Evolutionary conservation across 257 asterid genomes (phyloP).

Genomic region (Nicotiana tomentosiformis): DNA sequence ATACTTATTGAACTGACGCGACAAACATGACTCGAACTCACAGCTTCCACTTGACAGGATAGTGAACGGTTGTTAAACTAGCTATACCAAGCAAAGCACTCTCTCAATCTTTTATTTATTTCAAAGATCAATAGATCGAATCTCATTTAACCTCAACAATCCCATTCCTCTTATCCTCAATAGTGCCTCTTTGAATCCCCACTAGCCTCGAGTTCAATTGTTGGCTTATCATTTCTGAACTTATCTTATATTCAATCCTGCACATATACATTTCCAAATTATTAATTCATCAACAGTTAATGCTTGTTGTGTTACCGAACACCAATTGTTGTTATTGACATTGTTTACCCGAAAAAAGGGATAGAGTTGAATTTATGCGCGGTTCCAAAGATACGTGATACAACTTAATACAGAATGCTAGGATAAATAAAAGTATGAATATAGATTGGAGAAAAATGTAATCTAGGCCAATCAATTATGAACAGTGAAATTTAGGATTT

Average conservation of each 20-base stretch:
- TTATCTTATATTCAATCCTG: conserved; percentile 51
- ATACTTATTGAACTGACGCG: background rate
- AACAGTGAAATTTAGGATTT: no score
- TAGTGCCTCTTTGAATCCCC: conserved; percentile 47
- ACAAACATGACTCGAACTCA: background rate
- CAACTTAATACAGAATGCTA: no score
- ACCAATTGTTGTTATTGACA: no score
- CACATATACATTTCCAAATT: background rate
- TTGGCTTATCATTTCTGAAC: conserved; percentile 19
- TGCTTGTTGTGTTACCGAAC: no score
- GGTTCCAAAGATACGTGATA: no score
- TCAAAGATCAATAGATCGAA: no score
- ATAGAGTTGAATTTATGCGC: no score
- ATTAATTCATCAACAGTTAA: background rate
- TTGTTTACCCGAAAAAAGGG: no score
- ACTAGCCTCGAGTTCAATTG: conserved; percentile 37
- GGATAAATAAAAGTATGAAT: no score
- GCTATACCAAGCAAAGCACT: background rate
- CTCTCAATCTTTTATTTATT: background rate
- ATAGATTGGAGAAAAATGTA: no score
- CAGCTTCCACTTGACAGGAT: background rate
- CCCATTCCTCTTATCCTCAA: conserved; percentile 62
- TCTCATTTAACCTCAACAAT: conserved; percentile 34
- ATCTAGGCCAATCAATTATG: no score
- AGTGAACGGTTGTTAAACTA: no score